Evolutionary conservation across 257 asterid genomes (phyloP), one percentile per base, ranked within the genome.

Genomic region (Nyctanthes arbortristis): DNA sequence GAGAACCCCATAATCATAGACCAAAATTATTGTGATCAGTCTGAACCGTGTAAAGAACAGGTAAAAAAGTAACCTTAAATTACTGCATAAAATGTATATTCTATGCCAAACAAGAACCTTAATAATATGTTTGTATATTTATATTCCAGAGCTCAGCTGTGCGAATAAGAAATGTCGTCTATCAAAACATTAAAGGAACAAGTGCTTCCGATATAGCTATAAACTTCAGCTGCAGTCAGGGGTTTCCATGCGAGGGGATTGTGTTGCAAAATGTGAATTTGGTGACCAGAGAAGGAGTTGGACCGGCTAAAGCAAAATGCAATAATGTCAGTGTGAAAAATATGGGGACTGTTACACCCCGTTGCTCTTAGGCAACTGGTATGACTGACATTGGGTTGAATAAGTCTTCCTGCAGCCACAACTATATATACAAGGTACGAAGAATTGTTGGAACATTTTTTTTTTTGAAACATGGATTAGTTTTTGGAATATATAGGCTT

Each of bases 1-100:
- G 7, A 79, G 62, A 88, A 90, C 66, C 98, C 98, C 18, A 90
- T 90, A 56, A 85, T 92, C 61, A 80, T 92, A 22, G 95, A 92
- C 75, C 98, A 92, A 64, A 71, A 76, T 28, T 92, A 92, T 39
- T 90, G 98, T 64, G 98, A 92, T 69, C 84, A 80, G 73, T 54
- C 72, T 33, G 65, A 54, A 16, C 85, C 92, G n/a, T 90, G 98
- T 80, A 22, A 58, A 49, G 60, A 92, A 58, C 81, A 84, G 91
- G 95, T 82, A 58, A 68, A 30, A 32, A 7, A 47, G 13, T 36
- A 61, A 37, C 11, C 47, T 61, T 7, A 25, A 22, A 14, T 63
- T 39, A 63, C 20, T 30, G 0, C 67, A 4, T 8, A 0, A 24
- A 20, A 2, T 7, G 16, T 47, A 35, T 2, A 1, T 30, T 11